Conservation (phyloP, 306 rosid species). For the Vigna mungo region DNA sequence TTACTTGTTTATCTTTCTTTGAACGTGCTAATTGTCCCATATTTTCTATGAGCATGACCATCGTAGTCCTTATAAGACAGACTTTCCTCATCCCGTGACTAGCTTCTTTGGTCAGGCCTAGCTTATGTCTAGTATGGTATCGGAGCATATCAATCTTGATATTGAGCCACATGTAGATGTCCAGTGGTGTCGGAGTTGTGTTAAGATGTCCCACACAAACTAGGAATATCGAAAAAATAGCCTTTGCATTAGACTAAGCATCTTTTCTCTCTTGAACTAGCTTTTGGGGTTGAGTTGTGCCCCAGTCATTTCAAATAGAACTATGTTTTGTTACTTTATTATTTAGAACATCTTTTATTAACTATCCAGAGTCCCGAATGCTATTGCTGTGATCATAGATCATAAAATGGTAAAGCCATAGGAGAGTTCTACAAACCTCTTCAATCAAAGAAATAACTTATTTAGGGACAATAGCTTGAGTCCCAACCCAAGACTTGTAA, state of each 20-base stretch:
- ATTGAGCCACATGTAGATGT: not conserved
- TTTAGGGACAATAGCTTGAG: not conserved
- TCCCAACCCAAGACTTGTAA: not conserved
- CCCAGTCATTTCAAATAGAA: not conserved
- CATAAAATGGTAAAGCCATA: not conserved
- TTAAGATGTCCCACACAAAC: not conserved
- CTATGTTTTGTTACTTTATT: conserved; percentile 19
- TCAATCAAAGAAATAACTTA: not conserved
- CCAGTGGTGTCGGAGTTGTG: not conserved
- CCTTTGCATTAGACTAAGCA: not conserved
- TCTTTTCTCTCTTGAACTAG: not conserved
- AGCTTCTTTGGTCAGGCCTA: not conserved
- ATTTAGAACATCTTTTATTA: not conserved
- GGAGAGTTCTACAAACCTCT: not conserved
- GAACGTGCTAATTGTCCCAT: conserved; percentile 2
- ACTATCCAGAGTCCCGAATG: not conserved
- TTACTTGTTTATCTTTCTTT: not conserved
- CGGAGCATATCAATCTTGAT: not conserved
- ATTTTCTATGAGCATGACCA: not conserved
- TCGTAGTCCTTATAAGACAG: not conserved
- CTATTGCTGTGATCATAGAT: not conserved
- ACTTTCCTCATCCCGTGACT: not conserved
- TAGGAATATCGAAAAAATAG: not conserved
- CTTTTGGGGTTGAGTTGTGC: not conserved
- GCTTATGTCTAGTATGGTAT: not conserved